A percentile compares a stretch with the other conserved stretches of the same genome.
phyloP scores from a whole-genome alignment of 2,329 filamentous ascomycete genomes.

The Coleophoma eucalyptorum region DNA sequence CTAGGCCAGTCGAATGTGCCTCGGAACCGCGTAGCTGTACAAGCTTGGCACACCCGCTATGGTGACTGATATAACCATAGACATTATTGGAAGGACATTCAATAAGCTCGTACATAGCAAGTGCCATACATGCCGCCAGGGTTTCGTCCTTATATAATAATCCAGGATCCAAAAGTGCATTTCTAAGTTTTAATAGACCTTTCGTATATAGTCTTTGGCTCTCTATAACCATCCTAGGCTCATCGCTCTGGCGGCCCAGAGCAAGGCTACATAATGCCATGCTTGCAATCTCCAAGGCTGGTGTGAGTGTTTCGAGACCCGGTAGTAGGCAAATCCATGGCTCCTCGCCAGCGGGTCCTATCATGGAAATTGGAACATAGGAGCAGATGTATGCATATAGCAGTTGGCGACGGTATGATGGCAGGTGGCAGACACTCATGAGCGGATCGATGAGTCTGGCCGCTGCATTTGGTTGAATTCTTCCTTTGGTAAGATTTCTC shows the following conservation, averaged over 20 bases:
- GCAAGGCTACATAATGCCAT: conserved; percentile 24
- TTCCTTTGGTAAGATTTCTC: too few relatives aligned
- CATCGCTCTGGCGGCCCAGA: conserved; percentile 23
- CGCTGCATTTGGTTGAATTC: too few relatives aligned
- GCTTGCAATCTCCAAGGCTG: conserved; percentile 25
- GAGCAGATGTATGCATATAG: too few relatives aligned
- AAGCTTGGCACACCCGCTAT: conserved; percentile 27
- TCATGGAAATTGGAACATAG: background rate
- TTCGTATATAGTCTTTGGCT: conserved; percentile 30
- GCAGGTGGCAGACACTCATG: too few relatives aligned
- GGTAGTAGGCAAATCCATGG: conserved; percentile 27
- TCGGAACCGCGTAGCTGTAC: conserved; percentile 28
- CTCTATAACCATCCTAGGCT: conserved; percentile 21
- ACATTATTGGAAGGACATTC: conserved; percentile 30
- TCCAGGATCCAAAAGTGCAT: conserved; percentile 26
- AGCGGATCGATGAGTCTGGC: too few relatives aligned
- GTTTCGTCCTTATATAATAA: conserved; percentile 30
- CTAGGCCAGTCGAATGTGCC: conserved; percentile 26
- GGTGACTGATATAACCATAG: conserved; percentile 27
- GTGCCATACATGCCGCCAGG: conserved; percentile 30
- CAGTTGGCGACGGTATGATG: too few relatives aligned
- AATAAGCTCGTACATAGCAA: conserved; percentile 30
- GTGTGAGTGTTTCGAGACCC: conserved; percentile 15
- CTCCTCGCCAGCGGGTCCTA: background rate
- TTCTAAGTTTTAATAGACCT: conserved; percentile 30